Evolutionary conservation across 1,284 basidiomycete genomes (phyloP), one percentile per base, ranked within the genome.

Genomic region (Fomitiporia mediterranea): DNA sequence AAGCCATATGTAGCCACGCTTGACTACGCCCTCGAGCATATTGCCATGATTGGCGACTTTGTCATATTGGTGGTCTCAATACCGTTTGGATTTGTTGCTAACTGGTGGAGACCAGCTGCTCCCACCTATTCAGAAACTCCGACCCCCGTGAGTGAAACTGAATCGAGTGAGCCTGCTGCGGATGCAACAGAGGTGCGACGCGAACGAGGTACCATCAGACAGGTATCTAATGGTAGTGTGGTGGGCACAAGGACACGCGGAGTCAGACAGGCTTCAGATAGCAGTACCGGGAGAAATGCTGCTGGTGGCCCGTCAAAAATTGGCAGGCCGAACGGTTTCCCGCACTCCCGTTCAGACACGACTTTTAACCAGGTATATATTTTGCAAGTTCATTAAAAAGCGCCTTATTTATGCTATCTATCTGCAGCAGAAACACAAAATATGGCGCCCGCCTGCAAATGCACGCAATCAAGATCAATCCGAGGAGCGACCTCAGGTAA

Each of bases 1-100:
- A 86, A 83, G 65, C 87, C 88, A 9, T 84, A 90, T 61, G 75
- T 78, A 7, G 63, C 73, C 4, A 76, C 81, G 0, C 68, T 90
- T 30, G 88, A 90, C 63, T 72, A 79, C 25, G 55, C 78, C 25
- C 70, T 89, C 25, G 82, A 86, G 51, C 61, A 83, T 17, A 68
- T 74, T 19, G 73, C 78, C 51, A 79, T 82, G 66, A 63, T 83
- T 42, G 83, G 84, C 25, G 88, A 89, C 66, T 77, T 90, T 55
- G 39, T 81, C n/a, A 73, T 85, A 49, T 72, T 82, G 21, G 58
- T 86, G 2, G 67, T 77, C 25, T 74, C 74, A 47, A 72, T 82
- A 43, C 86, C 87, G 0, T 60, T 83, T 56, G 74, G 76, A 52
- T 65, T 76, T 46, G 67, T 73, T 15, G 60, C 72, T 46, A 70